phyloP scores from a whole-genome alignment of 768 basidiomycete species.

The Auriscalpium microsporum region DNA sequence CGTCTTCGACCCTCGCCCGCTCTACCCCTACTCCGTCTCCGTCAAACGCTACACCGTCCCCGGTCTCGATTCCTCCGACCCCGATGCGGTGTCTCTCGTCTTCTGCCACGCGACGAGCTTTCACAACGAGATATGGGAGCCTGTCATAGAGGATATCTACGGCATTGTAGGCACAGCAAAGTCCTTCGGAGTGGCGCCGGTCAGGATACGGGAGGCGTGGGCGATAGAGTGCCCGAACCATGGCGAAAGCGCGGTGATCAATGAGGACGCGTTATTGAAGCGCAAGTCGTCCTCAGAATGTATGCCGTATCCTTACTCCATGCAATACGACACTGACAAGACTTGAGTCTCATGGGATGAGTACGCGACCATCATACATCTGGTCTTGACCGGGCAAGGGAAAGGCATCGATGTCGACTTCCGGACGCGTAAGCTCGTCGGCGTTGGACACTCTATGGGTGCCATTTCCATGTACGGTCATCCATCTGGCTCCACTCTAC shows the following conservation, averaged over 20 bases:
- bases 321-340: neutral
- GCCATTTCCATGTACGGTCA: constrained; percentile 34
- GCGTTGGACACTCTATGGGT: constrained; percentile 51
- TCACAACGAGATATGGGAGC: constrained; percentile 56
- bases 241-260: constrained; percentile 42
- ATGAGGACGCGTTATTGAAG: constrained; percentile 29
- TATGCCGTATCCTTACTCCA: constrained; percentile 13
- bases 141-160: constrained; percentile 40
- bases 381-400: constrained; percentile 40
- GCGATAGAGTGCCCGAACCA: constrained; percentile 47
- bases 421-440: constrained; percentile 36
- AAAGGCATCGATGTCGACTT: constrained; percentile 44
- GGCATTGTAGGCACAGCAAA: constrained; percentile 13
- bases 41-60: constrained; percentile 42
- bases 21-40: constrained; percentile 38
- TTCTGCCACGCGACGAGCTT: constrained; percentile 47
- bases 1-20: constrained; percentile 45
- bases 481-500: neutral
- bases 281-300: constrained; percentile 27
- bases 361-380: constrained; percentile 38
- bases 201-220: constrained; percentile 42
- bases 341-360: neutral
- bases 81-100: constrained; percentile 37
- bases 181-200: neutral
- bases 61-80: constrained; percentile 27